Conservation (phyloP, 176 grass and related monocot genomes). For the Panicum miliaceum region DNA sequence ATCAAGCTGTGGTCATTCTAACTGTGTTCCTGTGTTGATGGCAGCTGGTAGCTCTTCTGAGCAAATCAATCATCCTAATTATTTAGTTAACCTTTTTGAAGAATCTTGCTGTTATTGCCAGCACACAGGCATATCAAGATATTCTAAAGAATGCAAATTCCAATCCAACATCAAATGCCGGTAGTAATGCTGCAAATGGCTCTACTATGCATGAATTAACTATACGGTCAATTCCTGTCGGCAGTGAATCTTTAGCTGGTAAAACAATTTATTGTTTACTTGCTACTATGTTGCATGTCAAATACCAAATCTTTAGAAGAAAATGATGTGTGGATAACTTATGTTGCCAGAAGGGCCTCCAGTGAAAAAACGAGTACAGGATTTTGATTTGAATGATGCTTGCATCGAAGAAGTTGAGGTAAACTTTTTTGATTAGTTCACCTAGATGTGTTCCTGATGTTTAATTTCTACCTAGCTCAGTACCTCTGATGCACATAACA, state of each 20-base stretch:
- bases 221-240: conserved; percentile 30
- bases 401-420: conserved; percentile 67
- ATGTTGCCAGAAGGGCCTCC: conserved; percentile 42
- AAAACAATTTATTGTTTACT: conserved; percentile 28
- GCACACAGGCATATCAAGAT: conserved; percentile 61
- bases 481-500: conserved; percentile 20
- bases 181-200: conserved; percentile 44
- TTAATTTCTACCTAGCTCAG: conserved; percentile 19
- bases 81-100: conserved; percentile 64
- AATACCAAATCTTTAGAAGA: conserved; percentile 11
- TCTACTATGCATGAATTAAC: conserved; percentile 31
- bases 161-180: conserved; percentile 48
- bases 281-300: conserved; percentile 22
- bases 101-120: conserved; percentile 59
- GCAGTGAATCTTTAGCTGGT: conserved; percentile 40
- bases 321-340: conserved; percentile 37
- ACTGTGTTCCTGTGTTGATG: conserved; percentile 31
- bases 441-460: conserved; percentile 33
- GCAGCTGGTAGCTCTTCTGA: conserved; percentile 60
- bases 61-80: conserved; percentile 51
- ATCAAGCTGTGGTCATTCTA: conserved; percentile 24
- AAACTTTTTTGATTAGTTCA: conserved; percentile 39
- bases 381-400: conserved; percentile 86
- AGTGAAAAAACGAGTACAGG: conserved; percentile 33
- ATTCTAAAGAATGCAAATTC: conserved; percentile 52